These are phyloP conservation scores for Tuber melanosporum DNA, from an alignment of 495 filamentous ascomycete species.

Conservation along the genomic window DNA sequence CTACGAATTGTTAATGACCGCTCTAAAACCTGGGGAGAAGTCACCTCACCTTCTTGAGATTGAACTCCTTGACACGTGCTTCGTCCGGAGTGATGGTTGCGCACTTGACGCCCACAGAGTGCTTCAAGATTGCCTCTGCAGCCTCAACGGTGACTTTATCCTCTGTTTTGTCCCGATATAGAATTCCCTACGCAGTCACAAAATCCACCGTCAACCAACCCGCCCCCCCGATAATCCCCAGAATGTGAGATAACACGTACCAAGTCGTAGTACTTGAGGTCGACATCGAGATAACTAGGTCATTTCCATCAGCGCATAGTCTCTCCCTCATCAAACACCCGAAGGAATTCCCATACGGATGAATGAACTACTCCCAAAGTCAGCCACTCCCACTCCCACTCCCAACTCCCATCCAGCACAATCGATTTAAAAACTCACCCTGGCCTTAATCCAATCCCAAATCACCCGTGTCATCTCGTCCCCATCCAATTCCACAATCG, in stretches of 20 bases:
- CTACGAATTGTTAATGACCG: slow-evolving; percentile 37
- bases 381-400: slow-evolving; percentile 2
- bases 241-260: slow-evolving; percentile 41
- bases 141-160: slow-evolving; percentile 92
- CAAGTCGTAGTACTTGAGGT: slow-evolving; percentile 98
- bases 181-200: slow-evolving; percentile 57
- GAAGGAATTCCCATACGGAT: slow-evolving; percentile 54
- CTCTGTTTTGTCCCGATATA: slow-evolving; percentile 90
- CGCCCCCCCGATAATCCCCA: background rate
- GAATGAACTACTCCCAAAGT: slow-evolving; percentile 60
- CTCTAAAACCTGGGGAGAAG: background rate
- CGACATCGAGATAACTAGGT: slow-evolving; percentile 75
- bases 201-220: slow-evolving; percentile 1
- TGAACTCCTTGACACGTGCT: slow-evolving; percentile 91
- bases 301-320: slow-evolving; percentile 7
- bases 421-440: slow-evolving; percentile 49
- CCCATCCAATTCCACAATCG: slow-evolving; percentile 86
- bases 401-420: slow-evolving; percentile 1
- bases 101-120: slow-evolving; percentile 97
- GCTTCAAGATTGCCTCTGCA: slow-evolving; percentile 97
- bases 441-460: slow-evolving; percentile 97
- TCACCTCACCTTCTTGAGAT: slow-evolving; percentile 84
- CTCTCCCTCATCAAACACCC: slow-evolving; percentile 13
- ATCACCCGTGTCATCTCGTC: slow-evolving; percentile 99
- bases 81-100: slow-evolving; percentile 98